These are phyloP conservation scores for Crithidia expoeki DNA, from an alignment of 208 protist species.

Conservation along the genomic window DNA sequence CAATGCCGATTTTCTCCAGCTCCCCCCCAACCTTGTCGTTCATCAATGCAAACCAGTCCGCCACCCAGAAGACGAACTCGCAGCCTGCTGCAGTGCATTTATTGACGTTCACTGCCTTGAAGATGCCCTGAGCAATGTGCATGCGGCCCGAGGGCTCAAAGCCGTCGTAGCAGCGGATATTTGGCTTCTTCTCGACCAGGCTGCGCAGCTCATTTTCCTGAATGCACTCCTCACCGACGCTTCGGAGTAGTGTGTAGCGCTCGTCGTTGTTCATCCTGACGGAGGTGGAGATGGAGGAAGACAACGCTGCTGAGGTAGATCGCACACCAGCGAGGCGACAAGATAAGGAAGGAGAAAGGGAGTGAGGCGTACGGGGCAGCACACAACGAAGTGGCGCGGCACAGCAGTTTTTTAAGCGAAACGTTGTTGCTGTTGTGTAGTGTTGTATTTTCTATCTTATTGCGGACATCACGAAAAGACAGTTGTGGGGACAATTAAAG, in stretches of 20 bases:
- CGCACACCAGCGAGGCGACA: not conserved
- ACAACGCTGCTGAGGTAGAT: not conserved
- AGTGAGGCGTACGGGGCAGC: not conserved
- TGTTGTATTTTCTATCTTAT: not conserved
- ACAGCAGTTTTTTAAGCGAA: slow-evolving; percentile 7
- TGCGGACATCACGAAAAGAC: not conserved
- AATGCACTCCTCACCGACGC: slow-evolving; percentile 97
- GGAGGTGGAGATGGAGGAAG: not conserved
- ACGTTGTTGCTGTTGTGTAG: slow-evolving; percentile 21
- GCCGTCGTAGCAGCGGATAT: slow-evolving; percentile 97
- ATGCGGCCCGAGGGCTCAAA: slow-evolving; percentile 99
- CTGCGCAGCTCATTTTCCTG: slow-evolving; percentile 91
- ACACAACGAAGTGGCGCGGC: slow-evolving; percentile 20
- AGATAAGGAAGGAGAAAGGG: not conserved
- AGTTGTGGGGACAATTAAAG: not conserved
- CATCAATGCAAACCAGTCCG: slow-evolving; percentile 99
- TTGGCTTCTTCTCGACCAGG: slow-evolving; percentile 93
- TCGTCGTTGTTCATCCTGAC: slow-evolving; percentile 49
- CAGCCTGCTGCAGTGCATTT: slow-evolving; percentile 96
- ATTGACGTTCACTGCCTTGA: slow-evolving; percentile 99
- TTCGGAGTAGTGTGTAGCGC: slow-evolving; percentile 84
- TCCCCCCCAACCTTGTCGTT: slow-evolving; percentile 99
- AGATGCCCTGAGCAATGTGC: slow-evolving; percentile 99
- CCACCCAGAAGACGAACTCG: slow-evolving; percentile 99
- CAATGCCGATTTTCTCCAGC: slow-evolving; percentile 96